These are phyloP conservation scores for Pyrenophora tritici-repentis DNA, from an alignment of 2,329 filamentous ascomycete species.

Conservation along the genomic window DNA sequence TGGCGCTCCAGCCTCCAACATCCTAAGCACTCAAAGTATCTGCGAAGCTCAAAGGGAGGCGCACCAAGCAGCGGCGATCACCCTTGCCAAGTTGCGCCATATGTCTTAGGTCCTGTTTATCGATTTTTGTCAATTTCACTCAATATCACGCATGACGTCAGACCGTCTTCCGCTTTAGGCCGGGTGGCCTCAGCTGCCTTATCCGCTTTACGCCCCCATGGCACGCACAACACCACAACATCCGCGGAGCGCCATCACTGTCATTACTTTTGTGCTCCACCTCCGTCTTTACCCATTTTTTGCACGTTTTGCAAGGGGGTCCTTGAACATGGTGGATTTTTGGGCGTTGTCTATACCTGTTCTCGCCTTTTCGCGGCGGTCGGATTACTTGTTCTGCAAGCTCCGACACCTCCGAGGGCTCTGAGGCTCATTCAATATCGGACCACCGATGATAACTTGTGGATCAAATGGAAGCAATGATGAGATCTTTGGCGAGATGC, in stretches of 20 bases:
- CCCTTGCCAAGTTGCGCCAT: constrained; percentile 15
- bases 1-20: constrained; percentile 6
- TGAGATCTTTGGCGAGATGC: background rate
- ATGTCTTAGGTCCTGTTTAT: constrained; percentile 11
- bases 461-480: background rate
- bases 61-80: constrained; percentile 18
- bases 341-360: background rate
- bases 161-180: background rate
- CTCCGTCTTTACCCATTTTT: constrained; percentile 1
- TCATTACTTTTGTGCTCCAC: constrained; percentile 3
- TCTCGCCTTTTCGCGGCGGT: background rate
- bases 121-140: background rate
- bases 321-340: background rate
- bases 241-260: constrained; percentile 1
- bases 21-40: background rate
- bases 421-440: background rate
- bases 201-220: constrained; percentile 2
- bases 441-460: background rate
- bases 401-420: background rate
- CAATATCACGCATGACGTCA: constrained; percentile 15
- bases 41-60: constrained; percentile 12
- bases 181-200: background rate
- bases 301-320: background rate
- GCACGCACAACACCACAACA: background rate
- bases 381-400: background rate